Percentiles rank a stretch among this genome's conserved stretches.
Conservation (phyloP, 164 flowering plant genomes). For the Sedum album region DNA sequence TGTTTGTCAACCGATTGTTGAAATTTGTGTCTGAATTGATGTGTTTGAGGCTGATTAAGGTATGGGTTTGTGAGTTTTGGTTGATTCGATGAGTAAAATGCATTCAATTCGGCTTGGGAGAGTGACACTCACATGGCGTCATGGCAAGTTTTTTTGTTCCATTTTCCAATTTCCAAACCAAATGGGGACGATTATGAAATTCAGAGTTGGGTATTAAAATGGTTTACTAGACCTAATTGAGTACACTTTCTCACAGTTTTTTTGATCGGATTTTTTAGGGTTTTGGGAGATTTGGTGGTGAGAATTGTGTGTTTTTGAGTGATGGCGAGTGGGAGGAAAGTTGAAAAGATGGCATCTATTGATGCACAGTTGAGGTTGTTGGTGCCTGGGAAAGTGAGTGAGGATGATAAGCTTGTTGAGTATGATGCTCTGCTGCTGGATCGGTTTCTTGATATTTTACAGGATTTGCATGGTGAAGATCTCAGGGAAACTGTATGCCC, state of each 20-base stretch:
- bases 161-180: background rate
- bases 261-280: background rate
- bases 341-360: constrained; percentile 72
- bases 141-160: background rate
- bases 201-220: background rate
- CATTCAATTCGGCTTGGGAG: background rate
- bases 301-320: background rate
- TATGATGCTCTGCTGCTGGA: no score
- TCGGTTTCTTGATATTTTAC: no score
- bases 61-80: background rate
- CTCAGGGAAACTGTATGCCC: no score
- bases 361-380: no score
- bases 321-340: constrained; percentile 25
- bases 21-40: background rate
- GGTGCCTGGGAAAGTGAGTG: no score
- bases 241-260: background rate
- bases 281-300: background rate
- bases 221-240: no score
- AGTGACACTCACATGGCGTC: background rate
- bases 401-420: no score
- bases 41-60: background rate
- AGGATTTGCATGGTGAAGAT: no score
- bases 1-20: background rate
- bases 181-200: background rate
- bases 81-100: background rate